These are phyloP conservation scores for Pyrenophora tritici-repentis DNA, from an alignment of 2,329 filamentous ascomycete genomes.

Conservation along the genomic window DNA sequence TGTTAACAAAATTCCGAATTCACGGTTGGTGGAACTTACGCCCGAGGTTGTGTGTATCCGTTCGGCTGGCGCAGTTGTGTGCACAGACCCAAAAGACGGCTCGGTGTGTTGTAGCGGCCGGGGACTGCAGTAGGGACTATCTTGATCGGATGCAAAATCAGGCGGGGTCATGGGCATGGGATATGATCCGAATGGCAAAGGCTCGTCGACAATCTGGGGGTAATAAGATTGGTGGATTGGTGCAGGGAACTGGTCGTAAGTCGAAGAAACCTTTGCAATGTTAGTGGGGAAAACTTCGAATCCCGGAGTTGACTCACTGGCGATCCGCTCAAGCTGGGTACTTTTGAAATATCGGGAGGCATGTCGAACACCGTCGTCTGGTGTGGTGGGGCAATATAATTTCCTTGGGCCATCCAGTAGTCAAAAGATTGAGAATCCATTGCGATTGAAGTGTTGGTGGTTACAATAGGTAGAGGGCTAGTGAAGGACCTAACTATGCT, in stretches of 20 bases:
- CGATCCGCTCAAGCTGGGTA: constrained; percentile 47
- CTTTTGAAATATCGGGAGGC: constrained; percentile 42
- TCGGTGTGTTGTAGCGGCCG: constrained; percentile 35
- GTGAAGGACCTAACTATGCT: not conserved
- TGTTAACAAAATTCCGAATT: constrained; percentile 12
- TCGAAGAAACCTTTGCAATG: constrained; percentile 39
- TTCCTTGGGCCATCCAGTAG: constrained; percentile 46
- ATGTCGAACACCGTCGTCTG: constrained; percentile 42
- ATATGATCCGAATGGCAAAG: constrained; percentile 41
- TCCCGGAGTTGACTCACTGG: constrained; percentile 34
- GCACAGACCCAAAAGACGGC: constrained; percentile 25
- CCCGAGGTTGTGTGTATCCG: constrained; percentile 47
- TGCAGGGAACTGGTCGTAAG: constrained; percentile 44
- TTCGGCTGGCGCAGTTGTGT: constrained; percentile 30
- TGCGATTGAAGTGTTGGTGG: constrained; percentile 10
- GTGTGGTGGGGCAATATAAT: constrained; percentile 38
- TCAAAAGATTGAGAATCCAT: constrained; percentile 47
- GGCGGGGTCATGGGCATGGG: constrained; percentile 47
- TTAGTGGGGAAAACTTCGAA: constrained; percentile 8
- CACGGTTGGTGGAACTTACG: constrained; percentile 27
- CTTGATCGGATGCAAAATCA: constrained; percentile 48
- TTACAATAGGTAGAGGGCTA: not conserved
- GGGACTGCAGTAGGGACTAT: constrained; percentile 47
- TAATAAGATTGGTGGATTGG: constrained; percentile 41
- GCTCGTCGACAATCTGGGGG: constrained; percentile 40